Conservation (phyloP, 1,139 yeast genomes). For the Taphrina populina region DNA sequence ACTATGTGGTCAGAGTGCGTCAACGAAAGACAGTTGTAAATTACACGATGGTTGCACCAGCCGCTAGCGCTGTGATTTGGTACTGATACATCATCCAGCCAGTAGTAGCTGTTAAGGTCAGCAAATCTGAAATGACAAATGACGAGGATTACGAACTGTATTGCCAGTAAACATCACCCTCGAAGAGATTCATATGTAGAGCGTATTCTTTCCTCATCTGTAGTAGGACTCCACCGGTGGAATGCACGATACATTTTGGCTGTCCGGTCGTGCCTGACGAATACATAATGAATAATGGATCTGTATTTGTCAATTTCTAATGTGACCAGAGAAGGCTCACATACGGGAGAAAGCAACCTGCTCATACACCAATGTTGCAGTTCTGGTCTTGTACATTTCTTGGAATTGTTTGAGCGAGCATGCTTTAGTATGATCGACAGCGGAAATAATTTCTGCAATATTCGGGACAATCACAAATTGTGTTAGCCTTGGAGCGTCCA, state of each 20-base stretch:
- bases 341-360: constrained; percentile 38
- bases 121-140: constrained; percentile 33
- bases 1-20: no score
- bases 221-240: constrained; percentile 40
- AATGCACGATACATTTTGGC: constrained; percentile 41
- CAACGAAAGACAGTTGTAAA: no score
- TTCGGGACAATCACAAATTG: constrained; percentile 21
- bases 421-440: neutral
- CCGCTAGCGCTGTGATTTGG: constrained; percentile 40
- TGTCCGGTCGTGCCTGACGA: constrained; percentile 41
- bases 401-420: constrained; percentile 1
- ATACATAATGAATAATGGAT: constrained; percentile 40
- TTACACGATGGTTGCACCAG: constrained; percentile 40
- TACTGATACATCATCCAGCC: constrained; percentile 37
- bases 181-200: constrained; percentile 38
- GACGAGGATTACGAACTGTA: constrained; percentile 40
- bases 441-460: constrained; percentile 2
- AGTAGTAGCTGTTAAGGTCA: neutral
- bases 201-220: constrained; percentile 40
- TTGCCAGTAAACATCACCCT: constrained; percentile 40
- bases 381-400: neutral
- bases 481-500: constrained; percentile 1
- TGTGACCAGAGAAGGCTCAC: no score
- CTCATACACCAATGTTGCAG: constrained; percentile 35
- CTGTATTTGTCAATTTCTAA: neutral